Evolutionary conservation across 805 yeast genomes (phyloP), one percentile per base, ranked within the genome.

Genomic region (Starmera quercuum): DNA sequence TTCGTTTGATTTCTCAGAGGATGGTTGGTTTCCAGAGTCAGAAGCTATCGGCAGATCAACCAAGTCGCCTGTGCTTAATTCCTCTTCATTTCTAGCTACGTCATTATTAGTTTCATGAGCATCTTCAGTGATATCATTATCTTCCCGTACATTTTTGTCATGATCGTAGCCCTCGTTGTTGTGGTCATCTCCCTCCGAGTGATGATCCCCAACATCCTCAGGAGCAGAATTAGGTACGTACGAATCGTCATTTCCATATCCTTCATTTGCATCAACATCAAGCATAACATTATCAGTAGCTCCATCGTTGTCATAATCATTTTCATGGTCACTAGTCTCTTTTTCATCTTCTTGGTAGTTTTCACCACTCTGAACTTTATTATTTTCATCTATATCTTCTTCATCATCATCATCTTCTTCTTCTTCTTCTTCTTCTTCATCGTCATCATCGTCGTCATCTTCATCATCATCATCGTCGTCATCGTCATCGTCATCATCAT

Each of bases 221-320:
- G 26, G 14, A 21, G 19, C 14, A 26, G 28, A 22, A 20, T 34
- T 27, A 17, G 37, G 44, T 3, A 42, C 40, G 25, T 45, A 32
- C 11, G 39, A 45, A 13, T 54, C 34, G 17, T 57, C 61, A 12
- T 54, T 47, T 46, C 56, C 42, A 30, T 58, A 59, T 16, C 50
- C 52, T n/a, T 51, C 59, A 27, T 52, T 51, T 23, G 54, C 54
- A 3, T 50, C 57, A 24, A 44, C 51, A 8, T 37, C 41, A 4
- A 21, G 30, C 5, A 27, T 32, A 14, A 22, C 34, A 2, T 32
- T 32, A 5, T 30, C 32, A 4, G 23, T 20, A 7, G 34, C 39
- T 2, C 27, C 31, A 7, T 35, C 44, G 7, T 22, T 29, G 6
- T 51, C 50, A 15, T 44, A 47, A 27, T 55, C 61, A 32, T 58